phyloP scores from a whole-genome alignment of 306 rosid genomes.

The Castanospermum australe region DNA sequence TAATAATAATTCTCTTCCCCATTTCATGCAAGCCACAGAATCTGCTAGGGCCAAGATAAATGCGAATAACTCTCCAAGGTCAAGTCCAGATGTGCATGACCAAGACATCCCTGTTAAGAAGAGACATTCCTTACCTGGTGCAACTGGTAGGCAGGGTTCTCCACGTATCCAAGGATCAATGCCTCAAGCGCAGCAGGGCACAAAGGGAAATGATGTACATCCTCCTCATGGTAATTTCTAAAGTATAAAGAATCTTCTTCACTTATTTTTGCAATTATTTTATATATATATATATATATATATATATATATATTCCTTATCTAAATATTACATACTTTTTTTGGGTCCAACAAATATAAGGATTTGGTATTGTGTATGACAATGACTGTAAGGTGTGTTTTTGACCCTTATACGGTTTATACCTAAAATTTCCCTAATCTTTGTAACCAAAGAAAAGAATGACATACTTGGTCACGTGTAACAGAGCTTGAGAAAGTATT shows the following conservation, averaged over 20 bases:
- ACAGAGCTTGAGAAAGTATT: not conserved
- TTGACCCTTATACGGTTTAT: not conserved
- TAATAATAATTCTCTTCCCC: conserved; percentile 69
- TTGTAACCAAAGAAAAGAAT: not conserved
- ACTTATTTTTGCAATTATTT: not conserved
- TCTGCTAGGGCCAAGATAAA: conserved; percentile 90
- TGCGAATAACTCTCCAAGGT: conserved; percentile 77
- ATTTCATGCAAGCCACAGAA: conserved; percentile 94
- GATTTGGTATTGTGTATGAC: too few species aligned
- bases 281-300: not conserved
- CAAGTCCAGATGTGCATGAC: conserved; percentile 94
- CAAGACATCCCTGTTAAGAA: conserved; percentile 62
- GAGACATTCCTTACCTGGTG: conserved; percentile 89
- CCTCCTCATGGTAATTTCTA: conserved; percentile 36
- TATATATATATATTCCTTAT: not conserved
- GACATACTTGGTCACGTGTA: not conserved
- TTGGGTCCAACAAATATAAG: too few species aligned
- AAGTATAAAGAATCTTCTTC: not conserved
- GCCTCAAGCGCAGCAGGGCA: conserved; percentile 67
- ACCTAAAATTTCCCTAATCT: not conserved
- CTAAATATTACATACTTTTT: not conserved
- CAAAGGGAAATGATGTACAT: conserved; percentile 50
- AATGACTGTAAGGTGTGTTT: not conserved
- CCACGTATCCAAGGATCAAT: conserved; percentile 68
- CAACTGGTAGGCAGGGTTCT: conserved; percentile 81